These are phyloP conservation scores for Kwoniella sp. DNA, from an alignment of 768 basidiomycete genomes.

Conservation along the genomic window DNA sequence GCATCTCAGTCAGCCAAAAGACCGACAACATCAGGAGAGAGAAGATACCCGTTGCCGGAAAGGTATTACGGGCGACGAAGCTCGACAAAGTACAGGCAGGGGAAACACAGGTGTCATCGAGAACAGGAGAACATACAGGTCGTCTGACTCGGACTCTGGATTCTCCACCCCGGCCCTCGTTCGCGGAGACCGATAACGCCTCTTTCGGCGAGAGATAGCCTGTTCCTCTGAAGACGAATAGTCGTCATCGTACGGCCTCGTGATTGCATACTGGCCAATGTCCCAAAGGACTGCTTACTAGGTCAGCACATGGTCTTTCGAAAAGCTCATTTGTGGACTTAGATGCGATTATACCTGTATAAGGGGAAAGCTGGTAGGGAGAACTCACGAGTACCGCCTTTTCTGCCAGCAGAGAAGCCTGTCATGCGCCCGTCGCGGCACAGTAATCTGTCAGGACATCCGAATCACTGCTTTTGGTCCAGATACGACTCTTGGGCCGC, in stretches of 20 bases:
- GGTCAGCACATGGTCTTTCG: too few species aligned
- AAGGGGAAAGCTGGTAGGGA: background rate
- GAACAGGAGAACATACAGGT: slow-evolving; percentile 18
- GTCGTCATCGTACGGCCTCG: slow-evolving; percentile 12
- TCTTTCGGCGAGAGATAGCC: slow-evolving; percentile 15
- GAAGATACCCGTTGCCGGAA: too few species aligned
- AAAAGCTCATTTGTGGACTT: too few species aligned
- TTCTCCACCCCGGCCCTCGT: background rate
- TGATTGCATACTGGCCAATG: slow-evolving; percentile 43
- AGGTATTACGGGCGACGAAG: too few species aligned
- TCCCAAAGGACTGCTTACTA: slow-evolving; percentile 45
- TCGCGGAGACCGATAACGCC: slow-evolving; percentile 1
- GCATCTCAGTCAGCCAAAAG: background rate
- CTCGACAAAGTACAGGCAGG: too few species aligned
- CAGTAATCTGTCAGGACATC: too few species aligned
- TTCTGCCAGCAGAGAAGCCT: slow-evolving; percentile 33
- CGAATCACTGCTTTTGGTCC: too few species aligned
- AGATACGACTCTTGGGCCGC: too few species aligned
- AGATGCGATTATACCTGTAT: background rate
- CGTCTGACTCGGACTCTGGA: slow-evolving; percentile 17
- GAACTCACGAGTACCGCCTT: slow-evolving; percentile 33
- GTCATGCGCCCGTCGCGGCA: too few species aligned
- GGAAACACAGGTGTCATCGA: too few species aligned
- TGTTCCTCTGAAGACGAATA: slow-evolving; percentile 36
- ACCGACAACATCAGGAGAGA: background rate